A percentile compares a stretch with the other conserved stretches of the same genome.
Conservation (phyloP, 768 basidiomycete species). For the Naganishia randhawae region DNA sequence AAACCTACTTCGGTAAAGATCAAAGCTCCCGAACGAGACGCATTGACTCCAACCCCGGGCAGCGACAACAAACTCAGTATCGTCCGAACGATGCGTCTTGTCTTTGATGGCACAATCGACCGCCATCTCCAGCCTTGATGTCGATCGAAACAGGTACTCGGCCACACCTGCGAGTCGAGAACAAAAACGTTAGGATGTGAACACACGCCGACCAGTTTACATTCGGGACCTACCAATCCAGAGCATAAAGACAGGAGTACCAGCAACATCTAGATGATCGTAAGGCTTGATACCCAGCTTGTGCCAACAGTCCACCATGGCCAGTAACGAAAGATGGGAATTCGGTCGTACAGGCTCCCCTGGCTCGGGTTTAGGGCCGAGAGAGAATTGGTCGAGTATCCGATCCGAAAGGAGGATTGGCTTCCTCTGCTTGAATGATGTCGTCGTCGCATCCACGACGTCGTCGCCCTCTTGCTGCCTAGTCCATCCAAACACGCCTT, state of each 20-base stretch:
- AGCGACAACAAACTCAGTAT: slow-evolving; percentile 89
- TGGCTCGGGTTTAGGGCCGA: slow-evolving; percentile 56
- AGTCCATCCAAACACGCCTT: slow-evolving; percentile 66
- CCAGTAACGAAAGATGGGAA: slow-evolving; percentile 86
- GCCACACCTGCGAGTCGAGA: slow-evolving; percentile 62
- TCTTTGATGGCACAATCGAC: slow-evolving; percentile 72
- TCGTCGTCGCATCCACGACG: slow-evolving; percentile 12
- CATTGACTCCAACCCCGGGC: slow-evolving; percentile 95
- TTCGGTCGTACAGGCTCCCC: slow-evolving; percentile 56
- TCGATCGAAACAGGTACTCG: slow-evolving; percentile 83
- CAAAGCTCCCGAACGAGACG: slow-evolving; percentile 85
- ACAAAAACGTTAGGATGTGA: no score
- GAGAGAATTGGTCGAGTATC: slow-evolving; percentile 81
- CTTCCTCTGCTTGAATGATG: slow-evolving; percentile 32
- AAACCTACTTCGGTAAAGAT: slow-evolving; percentile 77
- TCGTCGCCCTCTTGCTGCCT: slow-evolving; percentile 37
- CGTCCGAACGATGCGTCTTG: slow-evolving; percentile 75
- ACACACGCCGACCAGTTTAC: no score
- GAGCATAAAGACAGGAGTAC: slow-evolving; percentile 90
- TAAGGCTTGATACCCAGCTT: slow-evolving; percentile 80
- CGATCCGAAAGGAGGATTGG: slow-evolving; percentile 81
- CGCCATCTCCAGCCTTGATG: slow-evolving; percentile 61
- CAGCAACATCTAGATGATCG: slow-evolving; percentile 83
- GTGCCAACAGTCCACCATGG: slow-evolving; percentile 99
- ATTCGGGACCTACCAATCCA: slow-evolving; percentile 67